Conservation (phyloP, 139 green algal species). For the Chlorella ohadii region DNA sequence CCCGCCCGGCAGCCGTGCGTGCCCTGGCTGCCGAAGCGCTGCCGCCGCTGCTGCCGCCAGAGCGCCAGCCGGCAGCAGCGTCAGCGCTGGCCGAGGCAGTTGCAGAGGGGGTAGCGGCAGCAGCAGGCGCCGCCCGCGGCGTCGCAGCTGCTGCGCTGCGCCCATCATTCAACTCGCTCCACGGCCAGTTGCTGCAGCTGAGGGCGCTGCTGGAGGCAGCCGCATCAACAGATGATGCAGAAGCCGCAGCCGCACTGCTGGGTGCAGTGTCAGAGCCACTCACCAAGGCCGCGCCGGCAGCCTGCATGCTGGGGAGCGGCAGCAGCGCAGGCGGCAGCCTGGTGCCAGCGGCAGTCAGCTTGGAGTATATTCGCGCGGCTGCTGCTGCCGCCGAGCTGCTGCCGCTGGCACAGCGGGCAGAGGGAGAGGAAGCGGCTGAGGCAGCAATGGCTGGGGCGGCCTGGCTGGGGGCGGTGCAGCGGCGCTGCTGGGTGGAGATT, state of each 20-base stretch:
- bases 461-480: background rate
- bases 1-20: conserved; percentile 65
- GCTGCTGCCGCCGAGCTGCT: conserved; percentile 22
- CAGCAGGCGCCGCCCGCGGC: background rate
- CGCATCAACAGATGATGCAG: background rate
- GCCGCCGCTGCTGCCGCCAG: conserved; percentile 67
- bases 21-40: conserved; percentile 76
- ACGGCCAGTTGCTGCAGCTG: conserved; percentile 73
- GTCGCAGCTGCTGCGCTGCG: background rate
- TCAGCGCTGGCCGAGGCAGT: conserved; percentile 33
- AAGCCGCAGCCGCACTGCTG: background rate
- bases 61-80: conserved; percentile 42
- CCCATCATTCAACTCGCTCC: conserved; percentile 41
- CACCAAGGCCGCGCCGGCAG: background rate
- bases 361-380: conserved; percentile 32
- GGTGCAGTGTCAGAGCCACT: conserved; percentile 26
- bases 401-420: background rate
- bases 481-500: conserved; percentile 15
- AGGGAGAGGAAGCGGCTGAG: background rate
- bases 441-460: background rate
- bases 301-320: background rate
- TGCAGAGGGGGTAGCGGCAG: background rate
- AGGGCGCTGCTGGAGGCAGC: conserved; percentile 48
- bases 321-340: background rate
- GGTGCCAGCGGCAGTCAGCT: conserved; percentile 21